These are phyloP conservation scores for Chaetomiaceae sp. DNA, from an alignment of 2,329 filamentous ascomycete species.

Conservation along the genomic window DNA sequence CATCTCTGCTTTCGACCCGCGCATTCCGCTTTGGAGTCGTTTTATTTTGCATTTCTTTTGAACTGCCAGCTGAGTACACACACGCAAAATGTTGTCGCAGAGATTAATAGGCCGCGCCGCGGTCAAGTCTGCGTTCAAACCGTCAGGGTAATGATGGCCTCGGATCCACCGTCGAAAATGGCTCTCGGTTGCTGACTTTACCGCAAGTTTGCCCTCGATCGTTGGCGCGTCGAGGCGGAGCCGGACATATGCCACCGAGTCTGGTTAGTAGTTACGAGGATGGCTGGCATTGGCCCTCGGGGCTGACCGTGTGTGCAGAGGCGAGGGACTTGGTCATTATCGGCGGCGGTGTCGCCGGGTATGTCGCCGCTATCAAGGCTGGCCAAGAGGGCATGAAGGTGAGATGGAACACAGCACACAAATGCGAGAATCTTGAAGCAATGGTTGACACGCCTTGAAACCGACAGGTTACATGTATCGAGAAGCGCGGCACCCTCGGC, in stretches of 20 bases:
- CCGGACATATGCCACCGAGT: constrained; percentile 55
- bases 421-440: not conserved
- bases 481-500: constrained; percentile 92
- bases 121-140: constrained; percentile 54
- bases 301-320: constrained; percentile 54
- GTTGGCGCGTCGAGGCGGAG: constrained; percentile 50
- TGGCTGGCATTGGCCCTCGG: constrained; percentile 37
- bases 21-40: constrained; percentile 8
- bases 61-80: not conserved
- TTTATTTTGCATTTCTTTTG: constrained; percentile 19
- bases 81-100: constrained; percentile 53
- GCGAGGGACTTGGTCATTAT: constrained; percentile 98
- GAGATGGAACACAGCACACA: not conserved
- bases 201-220: constrained; percentile 46
- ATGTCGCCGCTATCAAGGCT: constrained; percentile 98
- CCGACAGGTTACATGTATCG: constrained; percentile 83
- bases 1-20: constrained; percentile 10
- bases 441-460: constrained; percentile 2
- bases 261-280: constrained; percentile 42
- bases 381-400: constrained; percentile 97
- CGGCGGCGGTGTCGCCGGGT: constrained; percentile 95
- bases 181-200: constrained; percentile 25
- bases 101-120: constrained; percentile 57
- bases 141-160: constrained; percentile 45
- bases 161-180: constrained; percentile 24